A percentile compares a stretch with the other conserved stretches of the same genome.
Conservation (phyloP, 192 early-diverging fungal species). For the Entomortierella parvispora region DNA sequence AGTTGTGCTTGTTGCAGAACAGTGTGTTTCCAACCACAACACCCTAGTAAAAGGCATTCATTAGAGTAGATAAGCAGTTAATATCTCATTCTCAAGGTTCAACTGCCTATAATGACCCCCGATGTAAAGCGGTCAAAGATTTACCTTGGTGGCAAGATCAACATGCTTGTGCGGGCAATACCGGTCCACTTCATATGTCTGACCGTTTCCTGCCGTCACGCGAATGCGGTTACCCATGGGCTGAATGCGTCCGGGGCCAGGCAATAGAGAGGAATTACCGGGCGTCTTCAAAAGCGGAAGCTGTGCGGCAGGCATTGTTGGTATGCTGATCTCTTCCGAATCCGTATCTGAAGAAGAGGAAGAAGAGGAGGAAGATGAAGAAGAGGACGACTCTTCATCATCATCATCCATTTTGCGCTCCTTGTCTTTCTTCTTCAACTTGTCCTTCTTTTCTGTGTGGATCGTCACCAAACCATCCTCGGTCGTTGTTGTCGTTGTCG, state of each 20-base stretch:
- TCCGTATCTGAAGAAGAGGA: conserved; percentile 37
- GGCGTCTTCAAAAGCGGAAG: conserved; percentile 21
- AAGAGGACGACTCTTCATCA: conserved; percentile 15
- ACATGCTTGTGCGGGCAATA: conserved; percentile 64
- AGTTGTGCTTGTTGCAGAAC: conserved; percentile 62
- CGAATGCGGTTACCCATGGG: conserved; percentile 56
- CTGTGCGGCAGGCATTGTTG: conserved; percentile 5
- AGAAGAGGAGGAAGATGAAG: conserved; percentile 19
- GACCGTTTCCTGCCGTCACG: conserved; percentile 55
- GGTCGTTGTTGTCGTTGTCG: background rate
- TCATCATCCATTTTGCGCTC: background rate
- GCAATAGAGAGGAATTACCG: conserved; percentile 19
- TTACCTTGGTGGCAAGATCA: conserved; percentile 55
- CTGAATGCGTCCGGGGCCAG: conserved; percentile 36
- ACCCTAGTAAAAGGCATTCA: conserved; percentile 43
- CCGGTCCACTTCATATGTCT: conserved; percentile 63
- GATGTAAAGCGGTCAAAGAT: background rate
- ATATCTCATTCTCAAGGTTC: background rate
- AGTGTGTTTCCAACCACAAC: conserved; percentile 61
- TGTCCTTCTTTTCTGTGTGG: conserved; percentile 12
- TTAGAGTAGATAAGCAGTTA: background rate
- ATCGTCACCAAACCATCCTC: conserved; percentile 27
- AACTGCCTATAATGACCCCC: background rate
- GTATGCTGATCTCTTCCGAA: conserved; percentile 13
- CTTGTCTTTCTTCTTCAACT: conserved; percentile 11